phyloP scores from a whole-genome alignment of 768 basidiomycete species.

The Leccinum fibrillosum region DNA sequence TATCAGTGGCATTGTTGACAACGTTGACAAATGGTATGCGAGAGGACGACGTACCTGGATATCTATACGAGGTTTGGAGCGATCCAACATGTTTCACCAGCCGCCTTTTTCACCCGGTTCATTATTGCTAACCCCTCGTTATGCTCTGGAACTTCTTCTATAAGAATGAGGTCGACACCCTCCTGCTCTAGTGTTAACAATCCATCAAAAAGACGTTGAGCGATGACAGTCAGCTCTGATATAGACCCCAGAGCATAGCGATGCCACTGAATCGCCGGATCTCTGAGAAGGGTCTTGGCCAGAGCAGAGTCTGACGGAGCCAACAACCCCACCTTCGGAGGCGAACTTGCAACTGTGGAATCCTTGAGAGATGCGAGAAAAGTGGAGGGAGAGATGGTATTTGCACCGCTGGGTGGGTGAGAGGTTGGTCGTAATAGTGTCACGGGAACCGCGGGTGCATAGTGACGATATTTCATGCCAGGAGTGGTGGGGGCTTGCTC shows the following conservation, averaged over 20 bases:
- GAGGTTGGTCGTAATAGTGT: constrained; percentile 60
- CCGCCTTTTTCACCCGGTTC: constrained; percentile 92
- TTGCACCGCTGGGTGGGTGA: constrained; percentile 36
- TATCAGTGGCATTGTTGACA: not conserved
- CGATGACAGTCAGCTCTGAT: constrained; percentile 62
- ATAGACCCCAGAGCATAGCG: constrained; percentile 50
- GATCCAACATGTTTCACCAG: constrained; percentile 50
- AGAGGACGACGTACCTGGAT: constrained; percentile 12
- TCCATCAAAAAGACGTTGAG: constrained; percentile 84
- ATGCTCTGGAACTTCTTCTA: constrained; percentile 80
- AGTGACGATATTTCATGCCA: constrained; percentile 99
- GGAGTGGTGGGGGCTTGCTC: constrained; percentile 89
- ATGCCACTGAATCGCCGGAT: constrained; percentile 50
- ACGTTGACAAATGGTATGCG: not conserved
- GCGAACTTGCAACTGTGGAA: constrained; percentile 2
- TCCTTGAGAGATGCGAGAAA: constrained; percentile 45
- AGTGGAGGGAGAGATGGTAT: constrained; percentile 28
- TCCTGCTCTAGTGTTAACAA: constrained; percentile 73
- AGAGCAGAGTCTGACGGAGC: constrained; percentile 56
- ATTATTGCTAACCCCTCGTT: constrained; percentile 90
- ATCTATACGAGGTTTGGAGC: constrained; percentile 10
- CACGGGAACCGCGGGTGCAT: constrained; percentile 88
- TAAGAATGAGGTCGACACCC: constrained; percentile 77
- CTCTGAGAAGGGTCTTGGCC: constrained; percentile 22
- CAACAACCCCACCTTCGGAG: constrained; percentile 62